Evolutionary conservation across 2,329 filamentous ascomycete genomes (phyloP).

Genomic region (Neonectria sp.): DNA sequence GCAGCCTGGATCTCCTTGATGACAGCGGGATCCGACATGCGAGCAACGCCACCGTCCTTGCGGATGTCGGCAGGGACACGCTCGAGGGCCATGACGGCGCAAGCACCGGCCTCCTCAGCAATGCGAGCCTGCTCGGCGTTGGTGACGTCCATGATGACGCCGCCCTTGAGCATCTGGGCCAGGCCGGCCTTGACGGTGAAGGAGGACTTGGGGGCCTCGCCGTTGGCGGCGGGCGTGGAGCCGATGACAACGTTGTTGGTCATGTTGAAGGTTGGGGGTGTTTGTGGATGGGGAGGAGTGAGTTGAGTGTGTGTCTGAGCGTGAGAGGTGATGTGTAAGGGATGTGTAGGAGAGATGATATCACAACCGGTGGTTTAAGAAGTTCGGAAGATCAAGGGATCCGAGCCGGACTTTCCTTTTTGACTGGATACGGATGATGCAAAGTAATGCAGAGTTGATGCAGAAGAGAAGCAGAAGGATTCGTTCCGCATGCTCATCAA

Average conservation of each 20-base stretch:
- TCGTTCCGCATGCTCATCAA: slow-evolving; percentile 5
- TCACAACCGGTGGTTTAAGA: slow-evolving; percentile 25
- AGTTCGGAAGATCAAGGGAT: not conserved
- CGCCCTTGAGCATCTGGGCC: slow-evolving; percentile 98
- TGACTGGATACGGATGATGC: slow-evolving; percentile 20
- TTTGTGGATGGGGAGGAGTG: not conserved
- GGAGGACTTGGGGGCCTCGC: slow-evolving; percentile 63
- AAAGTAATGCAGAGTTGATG: slow-evolving; percentile 16
- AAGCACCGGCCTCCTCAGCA: slow-evolving; percentile 95
- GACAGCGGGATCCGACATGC: slow-evolving; percentile 96
- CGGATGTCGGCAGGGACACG: slow-evolving; percentile 97
- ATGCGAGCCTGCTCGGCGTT: slow-evolving; percentile 95
- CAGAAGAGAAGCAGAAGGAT: not conserved
- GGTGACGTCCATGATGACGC: slow-evolving; percentile 99
- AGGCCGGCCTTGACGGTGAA: slow-evolving; percentile 96
- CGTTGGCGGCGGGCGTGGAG: slow-evolving; percentile 43
- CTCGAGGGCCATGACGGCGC: slow-evolving; percentile 98
- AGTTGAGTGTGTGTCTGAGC: not conserved
- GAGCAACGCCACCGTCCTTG: slow-evolving; percentile 90
- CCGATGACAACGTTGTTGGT: slow-evolving; percentile 50
- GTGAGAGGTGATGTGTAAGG: not conserved
- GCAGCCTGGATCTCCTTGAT: slow-evolving; percentile 96
- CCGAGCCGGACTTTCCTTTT: slow-evolving; percentile 28
- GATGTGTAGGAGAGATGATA: slow-evolving; percentile 2
- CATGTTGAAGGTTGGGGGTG: slow-evolving; percentile 42